phyloP scores from a whole-genome alignment of 2,329 filamentous ascomycete species.

The Sclerotiophoma versabilis region DNA sequence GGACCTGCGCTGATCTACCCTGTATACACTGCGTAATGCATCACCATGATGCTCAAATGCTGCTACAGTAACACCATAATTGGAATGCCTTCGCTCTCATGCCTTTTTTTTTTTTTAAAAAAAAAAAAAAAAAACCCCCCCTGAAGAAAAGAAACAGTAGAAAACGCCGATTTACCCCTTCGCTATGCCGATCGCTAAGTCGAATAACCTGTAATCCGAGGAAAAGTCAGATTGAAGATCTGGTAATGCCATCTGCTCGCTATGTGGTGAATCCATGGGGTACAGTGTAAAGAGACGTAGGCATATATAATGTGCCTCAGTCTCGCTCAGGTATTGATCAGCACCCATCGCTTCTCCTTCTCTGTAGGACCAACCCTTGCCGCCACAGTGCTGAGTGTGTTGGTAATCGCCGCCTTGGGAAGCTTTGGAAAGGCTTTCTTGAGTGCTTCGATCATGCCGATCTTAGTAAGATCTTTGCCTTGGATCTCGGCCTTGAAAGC shows the following conservation, averaged over 20 bases:
- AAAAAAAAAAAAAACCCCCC: background rate
- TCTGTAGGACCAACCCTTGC: conserved; percentile 67
- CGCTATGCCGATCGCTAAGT: conserved; percentile 12
- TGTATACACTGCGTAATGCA: background rate
- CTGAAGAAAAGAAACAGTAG: background rate
- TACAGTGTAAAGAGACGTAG: background rate
- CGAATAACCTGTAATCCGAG: background rate
- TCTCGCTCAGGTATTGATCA: conserved; percentile 32
- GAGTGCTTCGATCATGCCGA: conserved; percentile 75
- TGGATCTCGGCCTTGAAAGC: conserved; percentile 75
- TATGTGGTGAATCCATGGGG: background rate
- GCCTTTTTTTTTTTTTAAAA: background rate
- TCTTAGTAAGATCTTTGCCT: conserved; percentile 75
- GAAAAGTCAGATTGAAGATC: background rate
- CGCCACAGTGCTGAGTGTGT: conserved; percentile 72
- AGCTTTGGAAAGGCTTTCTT: conserved; percentile 77
- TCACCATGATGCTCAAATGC: background rate
- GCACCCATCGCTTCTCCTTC: conserved; percentile 70
- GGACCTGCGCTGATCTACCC: background rate
- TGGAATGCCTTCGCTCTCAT: background rate
- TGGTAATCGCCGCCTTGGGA: conserved; percentile 73
- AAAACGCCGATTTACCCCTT: conserved; percentile 1
- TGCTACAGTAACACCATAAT: background rate
- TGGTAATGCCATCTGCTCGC: background rate
- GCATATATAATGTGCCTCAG: background rate